Base-by-base conservation (phyloP, 768 basidiomycete genomes). In the Suillus subalutaceus region DNA sequence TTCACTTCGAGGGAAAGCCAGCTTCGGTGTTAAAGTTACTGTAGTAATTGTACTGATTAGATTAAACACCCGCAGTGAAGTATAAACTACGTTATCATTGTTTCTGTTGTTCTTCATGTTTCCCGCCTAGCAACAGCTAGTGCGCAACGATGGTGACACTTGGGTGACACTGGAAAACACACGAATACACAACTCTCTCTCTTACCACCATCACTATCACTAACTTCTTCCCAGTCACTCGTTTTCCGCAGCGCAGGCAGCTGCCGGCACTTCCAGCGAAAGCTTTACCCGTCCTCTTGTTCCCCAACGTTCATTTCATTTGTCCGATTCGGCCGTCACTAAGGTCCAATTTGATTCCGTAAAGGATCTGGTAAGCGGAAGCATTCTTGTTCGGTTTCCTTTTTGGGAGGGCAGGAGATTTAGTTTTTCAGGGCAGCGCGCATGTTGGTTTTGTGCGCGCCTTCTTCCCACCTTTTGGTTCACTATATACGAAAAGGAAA, bases 401-500 rank as follows among this genome's bases (percentile, higher is more conserved):
- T 69, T 71, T 77, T 75, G 62, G 69, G 75, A 40, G 62, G 63
- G 67, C 65, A 71, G 66, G 70, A 74, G 2, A 77, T 72, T 74
- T 76, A 70, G 38, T 77, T 77, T 75, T 78, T 72, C 71, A 72
- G 75, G 77, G 77, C 74, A 7, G 57, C 13, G 55, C 72, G 71
- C 37, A 37, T 75, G 77, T 74, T 71, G 60, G 55, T 62, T 71
- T 69, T 30, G 65, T 63, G 58, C 64, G 71, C 68, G 69, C 69
- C 66, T 69, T 67, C 69, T 73, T 62, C 67, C 69, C 70, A 71
- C 72, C 71, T 67, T 72, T 70, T 68, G 69, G 74, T 74, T 70
- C 69, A 72, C 71, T 4, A 35, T 52, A 72, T 73, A 79, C 77
- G 73, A 78, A 79, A 82, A 80, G 75, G 75, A 80, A 77, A 75